Conservation (phyloP, 2,329 filamentous ascomycete species). For the Neurospora crassa region DNA sequence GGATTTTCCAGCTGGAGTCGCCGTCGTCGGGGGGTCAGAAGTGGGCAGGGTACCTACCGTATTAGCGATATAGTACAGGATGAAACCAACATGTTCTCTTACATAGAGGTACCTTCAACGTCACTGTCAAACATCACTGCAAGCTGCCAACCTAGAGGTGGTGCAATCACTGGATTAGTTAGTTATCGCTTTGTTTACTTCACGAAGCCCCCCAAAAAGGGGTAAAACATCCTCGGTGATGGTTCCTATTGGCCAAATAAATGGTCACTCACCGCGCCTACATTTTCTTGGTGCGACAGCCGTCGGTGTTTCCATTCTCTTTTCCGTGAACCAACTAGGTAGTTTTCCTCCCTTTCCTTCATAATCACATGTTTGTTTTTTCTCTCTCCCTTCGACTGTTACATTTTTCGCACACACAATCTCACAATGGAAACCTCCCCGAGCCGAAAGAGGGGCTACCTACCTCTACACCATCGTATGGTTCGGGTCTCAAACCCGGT, state of each 20-base stretch:
- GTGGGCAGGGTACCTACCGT: too few species aligned
- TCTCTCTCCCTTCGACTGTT: neutral
- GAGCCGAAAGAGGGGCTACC: too few species aligned
- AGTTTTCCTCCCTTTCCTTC: neutral
- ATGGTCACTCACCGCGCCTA: neutral
- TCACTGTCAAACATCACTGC: neutral
- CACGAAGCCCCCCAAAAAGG: neutral
- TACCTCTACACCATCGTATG: neutral
- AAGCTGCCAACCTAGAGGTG: neutral
- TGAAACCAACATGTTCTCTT: neutral
- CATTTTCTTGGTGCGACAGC: neutral
- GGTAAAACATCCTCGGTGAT: neutral
- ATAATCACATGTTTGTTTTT: neutral
- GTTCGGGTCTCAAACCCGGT: neutral
- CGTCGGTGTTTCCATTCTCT: neutral
- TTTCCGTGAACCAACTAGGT: too few species aligned
- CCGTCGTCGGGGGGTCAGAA: too few species aligned
- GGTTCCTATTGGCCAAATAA: neutral
- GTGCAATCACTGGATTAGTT: neutral
- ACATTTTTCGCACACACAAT: neutral
- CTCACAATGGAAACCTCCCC: too few species aligned
- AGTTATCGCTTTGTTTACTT: neutral
- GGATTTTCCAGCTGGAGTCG: too few species aligned
- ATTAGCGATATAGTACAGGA: too few species aligned
- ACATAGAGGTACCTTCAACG: neutral